Base-by-base conservation (phyloP, 1,284 basidiomycete species). In the Fomitopsis pinicola region DNA sequence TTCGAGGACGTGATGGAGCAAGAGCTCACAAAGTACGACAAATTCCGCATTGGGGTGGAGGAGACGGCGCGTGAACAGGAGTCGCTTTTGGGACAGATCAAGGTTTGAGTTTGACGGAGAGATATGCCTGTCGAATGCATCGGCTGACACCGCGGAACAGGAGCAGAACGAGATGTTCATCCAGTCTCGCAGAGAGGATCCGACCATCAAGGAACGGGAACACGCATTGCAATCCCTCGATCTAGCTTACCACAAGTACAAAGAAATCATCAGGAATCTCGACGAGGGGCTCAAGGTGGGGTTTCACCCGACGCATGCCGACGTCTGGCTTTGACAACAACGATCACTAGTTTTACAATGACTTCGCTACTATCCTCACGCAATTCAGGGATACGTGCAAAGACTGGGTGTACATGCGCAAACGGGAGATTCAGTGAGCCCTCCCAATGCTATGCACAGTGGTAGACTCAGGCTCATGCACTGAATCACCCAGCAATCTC, bases 171-270 rank as follows among this genome's bases (percentile, higher is more conserved):
- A 86, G n/a, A 74, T 80, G 14, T 95, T 98, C 75, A 69, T 96
- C 9, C 80, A 86, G 45, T 92, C 94, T 2, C 81, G 95, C 15
- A 87, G 83, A 72, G 89, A 91, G 15, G 95, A 97, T 69, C 82
- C 87, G 0, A 78, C 82, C 15, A 82, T 95, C 8, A 93, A 92
- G 70, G 88, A 89, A 46, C 83, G 96, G n/a, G 93, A 97, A 75
- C 79, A 84, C 62, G 89, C 89, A 0, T 76, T 98, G 45, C 94
- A 95, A 70, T 88, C 88, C n/a, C 85, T 98, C 57, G 94, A 97
- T 67, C 75, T 90, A 40, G 92, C 94, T 0, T 94, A 94, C 74
- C 88, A 89, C 76, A 94, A 94, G 71, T 97, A 96, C 75, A 82
- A 85, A 55, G 95, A 98, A 74, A 91, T 97, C 17, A 81, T 80